phyloP scores from a whole-genome alignment of 2,329 filamentous ascomycete genomes.

The Coniochaeta pulveracea region DNA sequence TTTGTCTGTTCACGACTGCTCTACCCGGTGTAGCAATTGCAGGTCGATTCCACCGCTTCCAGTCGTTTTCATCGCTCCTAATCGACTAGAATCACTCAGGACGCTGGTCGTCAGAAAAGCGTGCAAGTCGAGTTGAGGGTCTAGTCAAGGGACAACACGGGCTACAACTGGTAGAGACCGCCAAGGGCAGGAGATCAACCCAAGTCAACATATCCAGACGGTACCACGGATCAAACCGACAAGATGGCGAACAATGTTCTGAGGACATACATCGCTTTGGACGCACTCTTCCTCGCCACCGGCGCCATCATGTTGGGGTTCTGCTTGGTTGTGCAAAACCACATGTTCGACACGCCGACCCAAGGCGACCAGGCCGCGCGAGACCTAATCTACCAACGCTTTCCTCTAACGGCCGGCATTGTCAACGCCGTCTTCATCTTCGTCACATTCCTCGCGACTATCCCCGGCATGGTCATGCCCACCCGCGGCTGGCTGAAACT shows the following conservation, averaged over 20 bases:
- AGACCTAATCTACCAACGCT: constrained; percentile 39
- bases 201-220: constrained; percentile 8
- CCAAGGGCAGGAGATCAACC: constrained; percentile 2
- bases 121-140: constrained; percentile 7
- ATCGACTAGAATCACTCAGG: too few relatives aligned
- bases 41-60: constrained; percentile 14
- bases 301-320: constrained; percentile 45
- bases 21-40: constrained; percentile 12
- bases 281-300: constrained; percentile 39
- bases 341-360: constrained; percentile 27
- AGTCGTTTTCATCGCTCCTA: too few relatives aligned
- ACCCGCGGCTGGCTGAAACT: constrained; percentile 60
- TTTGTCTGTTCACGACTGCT: constrained; percentile 13
- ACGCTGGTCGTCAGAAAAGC: constrained; percentile 26
- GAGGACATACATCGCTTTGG: constrained; percentile 32
- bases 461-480: constrained; percentile 61
- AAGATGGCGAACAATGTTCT: constrained; percentile 46
- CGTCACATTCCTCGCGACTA: constrained; percentile 53
- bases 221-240: constrained; percentile 9
- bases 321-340: constrained; percentile 37
- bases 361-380: constrained; percentile 37
- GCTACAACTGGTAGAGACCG: constrained; percentile 5
- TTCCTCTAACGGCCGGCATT: constrained; percentile 52
- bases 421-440: constrained; percentile 64
- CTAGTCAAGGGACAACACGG: constrained; percentile 6